Percentiles rank a stretch among this genome's conserved stretches.
Evolutionary conservation across 139 green algal species (phyloP).

Genomic region (Tetradesmus obliquus): DNA sequence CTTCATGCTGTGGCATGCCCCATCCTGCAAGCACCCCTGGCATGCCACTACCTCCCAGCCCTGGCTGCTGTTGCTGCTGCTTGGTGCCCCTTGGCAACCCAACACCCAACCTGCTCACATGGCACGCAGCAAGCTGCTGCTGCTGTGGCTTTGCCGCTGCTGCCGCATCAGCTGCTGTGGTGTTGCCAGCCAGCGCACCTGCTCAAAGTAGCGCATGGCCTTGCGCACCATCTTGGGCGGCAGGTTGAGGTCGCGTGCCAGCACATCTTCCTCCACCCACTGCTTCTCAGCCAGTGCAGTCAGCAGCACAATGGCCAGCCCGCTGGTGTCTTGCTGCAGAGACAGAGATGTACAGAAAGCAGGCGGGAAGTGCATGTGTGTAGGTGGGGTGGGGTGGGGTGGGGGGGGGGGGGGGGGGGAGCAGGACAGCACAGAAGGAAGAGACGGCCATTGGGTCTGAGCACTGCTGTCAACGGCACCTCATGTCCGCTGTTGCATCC

Average conservation of each 20-base stretch:
- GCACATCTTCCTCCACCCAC: slow-evolving; percentile 62
- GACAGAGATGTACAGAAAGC: not conserved
- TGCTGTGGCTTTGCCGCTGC: not conserved
- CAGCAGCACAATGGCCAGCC: slow-evolving; percentile 67
- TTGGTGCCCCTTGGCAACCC: not conserved
- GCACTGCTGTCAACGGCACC: too few relatives aligned
- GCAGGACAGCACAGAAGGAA: too few relatives aligned
- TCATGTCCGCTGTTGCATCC: too few relatives aligned
- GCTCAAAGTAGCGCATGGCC: slow-evolving; percentile 57
- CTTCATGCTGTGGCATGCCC: too few relatives aligned
- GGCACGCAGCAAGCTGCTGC: not conserved
- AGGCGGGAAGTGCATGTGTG: not conserved
- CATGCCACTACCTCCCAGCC: too few relatives aligned
- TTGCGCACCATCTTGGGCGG: slow-evolving; percentile 54
- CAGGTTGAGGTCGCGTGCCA: slow-evolving; percentile 54
- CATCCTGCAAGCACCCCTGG: too few relatives aligned
- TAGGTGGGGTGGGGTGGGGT: not conserved
- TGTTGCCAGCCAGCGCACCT: slow-evolving; percentile 6
- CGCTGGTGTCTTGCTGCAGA: slow-evolving; percentile 51
- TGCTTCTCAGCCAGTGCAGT: slow-evolving; percentile 58
- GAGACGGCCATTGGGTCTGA: too few relatives aligned
- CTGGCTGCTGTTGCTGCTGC: not conserved
- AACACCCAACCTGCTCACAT: not conserved
- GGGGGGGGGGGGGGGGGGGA: too few relatives aligned
- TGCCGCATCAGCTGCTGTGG: not conserved